Conservation (phyloP, 1,284 basidiomycete genomes). For the Golubevia pallescens region DNA sequence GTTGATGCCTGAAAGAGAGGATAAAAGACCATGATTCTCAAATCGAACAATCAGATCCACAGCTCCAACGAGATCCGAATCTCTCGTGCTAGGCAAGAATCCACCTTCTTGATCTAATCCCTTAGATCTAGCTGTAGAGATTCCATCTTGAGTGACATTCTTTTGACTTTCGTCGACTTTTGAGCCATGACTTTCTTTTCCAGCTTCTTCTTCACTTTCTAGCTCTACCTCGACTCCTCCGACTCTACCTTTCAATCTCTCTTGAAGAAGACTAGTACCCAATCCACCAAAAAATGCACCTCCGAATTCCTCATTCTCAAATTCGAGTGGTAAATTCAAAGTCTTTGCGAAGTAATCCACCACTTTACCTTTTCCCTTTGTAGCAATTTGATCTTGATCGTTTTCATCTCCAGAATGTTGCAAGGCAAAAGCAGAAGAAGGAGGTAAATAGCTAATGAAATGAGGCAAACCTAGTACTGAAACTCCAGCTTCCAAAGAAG, state of each 20-base stretch:
- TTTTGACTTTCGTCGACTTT: neutral
- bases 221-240: constrained; percentile 1
- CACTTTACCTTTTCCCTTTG: no score
- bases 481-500: constrained; percentile 1
- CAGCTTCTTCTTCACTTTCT: neutral
- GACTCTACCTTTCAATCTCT: neutral
- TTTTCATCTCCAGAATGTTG: neutral
- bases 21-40: neutral
- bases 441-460: neutral
- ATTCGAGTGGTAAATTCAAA: neutral
- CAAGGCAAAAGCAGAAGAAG: neutral
- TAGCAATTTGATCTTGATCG: neutral
- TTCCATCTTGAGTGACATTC: neutral
- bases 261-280: neutral
- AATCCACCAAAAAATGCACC: neutral
- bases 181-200: neutral
- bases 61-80: constrained; percentile 10
- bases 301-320: neutral
- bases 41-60: constrained; percentile 11
- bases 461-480: constrained; percentile 1
- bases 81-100: constrained; percentile 7
- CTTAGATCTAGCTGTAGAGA: neutral
- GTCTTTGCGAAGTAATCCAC: no score
- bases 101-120: constrained; percentile 1
- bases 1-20: neutral